Base-by-base conservation (phyloP, 345 rosid species). In the Iberis pinnata region DNA sequence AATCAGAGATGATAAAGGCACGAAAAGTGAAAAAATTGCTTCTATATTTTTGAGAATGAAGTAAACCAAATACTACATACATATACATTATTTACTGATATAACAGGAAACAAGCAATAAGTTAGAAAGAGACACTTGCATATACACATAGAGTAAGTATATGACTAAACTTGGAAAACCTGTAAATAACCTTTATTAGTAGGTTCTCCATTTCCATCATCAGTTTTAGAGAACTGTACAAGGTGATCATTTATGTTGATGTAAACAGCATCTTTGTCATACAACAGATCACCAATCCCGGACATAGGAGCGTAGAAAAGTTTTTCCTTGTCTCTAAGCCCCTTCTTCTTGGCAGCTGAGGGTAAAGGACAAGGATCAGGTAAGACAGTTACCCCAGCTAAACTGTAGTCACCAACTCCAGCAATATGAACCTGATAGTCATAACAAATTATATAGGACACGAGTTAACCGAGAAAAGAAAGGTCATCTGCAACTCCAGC, bases 251-350 rank as follows among this genome's bases (percentile, higher is more conserved):
- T 87, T 61, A 88, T 80, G 73, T 84, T 78, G 70, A 88, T 88
- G 76, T 88, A 92, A 69, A 92, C 93, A 15, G 98, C 98, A 78
- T 92, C 98, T 65, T 88, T 88, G 68, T 92, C 96, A 71, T 88
- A 92, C 40, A 88, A 56, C 53, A 92, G 84, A 62, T 92, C 98
- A 46, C 98, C 98, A 62, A 88, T 75, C 44, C 98, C 95, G 26
- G 96, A 84, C 98, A 92, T 88, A 20, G 98, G 98, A 44, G 93
- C 98, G 81, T 92, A 81, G 73, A 85, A 83, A 43, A 85, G 76
- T 61, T 81, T 88, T 61, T 92, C 98, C 72, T 72, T 92, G 76
- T 88, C 96, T 18, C 86, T 82, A 62, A 92, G 73, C 16, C 89
- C 88, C 69, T 83, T 92, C 71, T 81, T 83, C 67, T 92, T 88